These are phyloP conservation scores for Neofusicoccum sp. DNA, from an alignment of 2,329 filamentous ascomycete genomes.

Conservation along the genomic window DNA sequence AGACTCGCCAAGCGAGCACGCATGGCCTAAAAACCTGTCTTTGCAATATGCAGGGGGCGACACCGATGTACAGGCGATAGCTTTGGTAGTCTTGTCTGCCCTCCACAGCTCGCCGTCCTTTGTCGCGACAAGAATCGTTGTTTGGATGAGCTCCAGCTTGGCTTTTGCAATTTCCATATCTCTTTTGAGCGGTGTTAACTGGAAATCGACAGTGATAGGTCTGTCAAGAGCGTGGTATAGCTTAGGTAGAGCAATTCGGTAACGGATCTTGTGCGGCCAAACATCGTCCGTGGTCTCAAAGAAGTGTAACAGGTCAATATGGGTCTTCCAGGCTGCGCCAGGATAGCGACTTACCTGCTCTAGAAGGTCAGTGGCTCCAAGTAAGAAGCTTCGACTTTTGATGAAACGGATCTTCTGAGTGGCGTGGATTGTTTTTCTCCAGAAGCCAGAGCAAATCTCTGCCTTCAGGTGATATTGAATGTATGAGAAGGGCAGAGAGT, in stretches of 20 bases:
- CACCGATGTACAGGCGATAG: background rate
- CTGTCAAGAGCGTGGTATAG: background rate
- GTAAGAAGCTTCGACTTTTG: background rate
- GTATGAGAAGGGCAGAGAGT: background rate
- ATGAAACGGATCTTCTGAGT: background rate
- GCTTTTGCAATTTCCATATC: background rate
- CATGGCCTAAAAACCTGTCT: no score
- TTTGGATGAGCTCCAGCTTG: background rate
- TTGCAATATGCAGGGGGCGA: background rate
- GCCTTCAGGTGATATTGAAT: background rate
- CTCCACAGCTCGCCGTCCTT: background rate
- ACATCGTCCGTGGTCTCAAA: background rate
- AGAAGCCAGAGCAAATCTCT: background rate
- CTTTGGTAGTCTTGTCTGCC: background rate
- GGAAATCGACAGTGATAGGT: background rate
- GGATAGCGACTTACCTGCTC: background rate
- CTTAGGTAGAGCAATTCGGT: background rate
- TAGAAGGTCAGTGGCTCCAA: background rate
- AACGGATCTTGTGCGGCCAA: background rate
- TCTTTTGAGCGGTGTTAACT: background rate
- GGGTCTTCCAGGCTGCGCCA: no score
- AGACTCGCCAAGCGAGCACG: background rate
- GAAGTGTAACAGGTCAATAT: background rate
- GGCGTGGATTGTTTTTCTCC: background rate
- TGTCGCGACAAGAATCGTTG: background rate